These are phyloP conservation scores for Striga asiatica DNA, from an alignment of 257 asterid species.

Conservation along the genomic window DNA sequence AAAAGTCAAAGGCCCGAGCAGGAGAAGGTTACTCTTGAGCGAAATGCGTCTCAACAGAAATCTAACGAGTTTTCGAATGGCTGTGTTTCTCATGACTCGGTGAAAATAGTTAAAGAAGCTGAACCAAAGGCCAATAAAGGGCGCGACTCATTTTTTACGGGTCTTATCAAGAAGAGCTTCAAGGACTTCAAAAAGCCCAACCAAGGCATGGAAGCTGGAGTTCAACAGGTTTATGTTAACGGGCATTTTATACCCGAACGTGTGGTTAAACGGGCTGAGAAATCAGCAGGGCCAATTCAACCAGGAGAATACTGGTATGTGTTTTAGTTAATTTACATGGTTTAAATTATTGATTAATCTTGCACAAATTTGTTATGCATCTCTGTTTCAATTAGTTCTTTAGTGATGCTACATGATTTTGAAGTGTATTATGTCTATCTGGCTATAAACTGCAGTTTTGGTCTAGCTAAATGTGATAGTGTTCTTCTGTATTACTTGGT, in stretches of 20 bases:
- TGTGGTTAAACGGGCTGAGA: conserved; percentile 78
- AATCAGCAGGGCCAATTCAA: conserved; percentile 78
- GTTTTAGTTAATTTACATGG: conserved; percentile 7
- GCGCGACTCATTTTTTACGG: conserved; percentile 60
- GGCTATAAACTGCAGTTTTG: neutral
- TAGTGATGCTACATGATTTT: no score
- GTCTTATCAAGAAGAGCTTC: conserved; percentile 57
- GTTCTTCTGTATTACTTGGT: no score
- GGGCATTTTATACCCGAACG: conserved; percentile 62
- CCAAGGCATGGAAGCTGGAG: conserved; percentile 37
- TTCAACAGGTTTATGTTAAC: conserved; percentile 49
- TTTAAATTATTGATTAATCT: no score
- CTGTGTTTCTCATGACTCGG: conserved; percentile 50
- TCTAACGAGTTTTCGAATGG: conserved; percentile 44
- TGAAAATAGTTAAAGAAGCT: conserved; percentile 39
- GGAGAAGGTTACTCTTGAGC: conserved; percentile 29
- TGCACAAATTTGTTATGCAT: no score
- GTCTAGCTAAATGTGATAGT: no score
- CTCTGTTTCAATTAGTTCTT: no score
- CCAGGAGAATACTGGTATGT: conserved; percentile 87
- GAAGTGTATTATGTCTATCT: neutral
- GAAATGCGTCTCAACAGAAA: conserved; percentile 43
- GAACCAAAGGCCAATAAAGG: conserved; percentile 44
- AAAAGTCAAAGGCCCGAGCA: conserved; percentile 37
- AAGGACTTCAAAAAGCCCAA: conserved; percentile 54